Percentiles rank a stretch among this genome's conserved stretches.
Evolutionary conservation across 371 early-diverging fungal species (phyloP).

Genomic region (Mortierella polycephala): DNA sequence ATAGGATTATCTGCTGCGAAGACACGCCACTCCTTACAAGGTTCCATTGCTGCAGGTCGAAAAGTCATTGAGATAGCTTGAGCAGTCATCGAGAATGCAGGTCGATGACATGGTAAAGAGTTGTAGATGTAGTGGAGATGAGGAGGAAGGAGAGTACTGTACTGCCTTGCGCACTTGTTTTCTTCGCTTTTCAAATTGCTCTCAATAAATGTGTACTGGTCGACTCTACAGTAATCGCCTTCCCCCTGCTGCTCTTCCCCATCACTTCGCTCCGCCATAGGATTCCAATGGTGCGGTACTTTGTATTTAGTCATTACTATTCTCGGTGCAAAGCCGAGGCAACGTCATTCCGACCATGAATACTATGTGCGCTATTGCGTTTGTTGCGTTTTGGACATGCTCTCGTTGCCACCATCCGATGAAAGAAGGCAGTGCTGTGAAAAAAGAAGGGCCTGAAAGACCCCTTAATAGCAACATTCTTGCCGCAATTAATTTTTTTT

Average conservation of each 20-base stretch:
- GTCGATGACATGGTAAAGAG: background rate
- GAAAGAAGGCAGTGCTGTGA: no score
- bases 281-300: no score
- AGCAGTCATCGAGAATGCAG: slow-evolving; percentile 13
- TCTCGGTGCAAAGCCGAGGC: no score
- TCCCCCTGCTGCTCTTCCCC: no score
- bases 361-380: no score
- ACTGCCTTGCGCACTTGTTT: no score
- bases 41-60: background rate
- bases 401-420: background rate
- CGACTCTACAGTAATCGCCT: no score
- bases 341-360: no score
- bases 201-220: no score
- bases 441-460: background rate
- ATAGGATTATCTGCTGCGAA: background rate
- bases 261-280: no score
- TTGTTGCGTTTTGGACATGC: background rate
- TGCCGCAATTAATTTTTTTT: background rate
- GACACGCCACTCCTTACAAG: background rate
- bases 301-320: background rate
- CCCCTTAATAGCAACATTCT: slow-evolving; percentile 3
- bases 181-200: no score
- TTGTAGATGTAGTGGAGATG: background rate
- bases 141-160: background rate
- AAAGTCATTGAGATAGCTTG: slow-evolving; percentile 6